These are phyloP conservation scores for Aspergillus tanneri DNA, from an alignment of 2,329 filamentous ascomycete genomes.

Conservation along the genomic window DNA sequence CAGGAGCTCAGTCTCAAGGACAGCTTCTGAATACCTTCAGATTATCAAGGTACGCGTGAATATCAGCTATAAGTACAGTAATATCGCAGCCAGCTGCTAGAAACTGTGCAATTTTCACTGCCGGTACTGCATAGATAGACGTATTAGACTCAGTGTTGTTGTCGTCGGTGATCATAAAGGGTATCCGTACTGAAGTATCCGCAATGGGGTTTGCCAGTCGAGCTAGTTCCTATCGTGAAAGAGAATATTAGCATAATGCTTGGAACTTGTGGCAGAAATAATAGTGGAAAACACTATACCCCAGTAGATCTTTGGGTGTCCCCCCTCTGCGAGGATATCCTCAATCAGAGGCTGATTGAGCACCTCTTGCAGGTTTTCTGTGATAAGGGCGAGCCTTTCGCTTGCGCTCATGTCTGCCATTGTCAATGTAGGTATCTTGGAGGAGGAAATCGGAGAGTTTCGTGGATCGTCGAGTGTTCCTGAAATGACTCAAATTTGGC, in stretches of 20 bases:
- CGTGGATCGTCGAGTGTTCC: too few species aligned
- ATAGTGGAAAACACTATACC: conserved; percentile 18
- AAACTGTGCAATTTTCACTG: conserved; percentile 86
- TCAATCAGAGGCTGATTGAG: conserved; percentile 64
- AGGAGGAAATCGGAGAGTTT: too few species aligned
- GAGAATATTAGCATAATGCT: conserved; percentile 4
- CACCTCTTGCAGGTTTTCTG: conserved; percentile 75
- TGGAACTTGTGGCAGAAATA: conserved; percentile 26
- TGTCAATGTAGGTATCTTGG: too few species aligned
- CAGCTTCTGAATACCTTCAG: conserved; percentile 54
- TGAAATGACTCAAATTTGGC: too few species aligned
- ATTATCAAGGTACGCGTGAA: conserved; percentile 56
- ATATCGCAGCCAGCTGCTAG: conserved; percentile 81
- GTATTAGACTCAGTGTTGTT: conserved; percentile 1
- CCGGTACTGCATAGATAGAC: conserved; percentile 56
- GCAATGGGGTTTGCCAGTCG: conserved; percentile 82
- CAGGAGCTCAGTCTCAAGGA: background rate
- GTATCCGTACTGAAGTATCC: conserved; percentile 65
- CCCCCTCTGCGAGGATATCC: conserved; percentile 28
- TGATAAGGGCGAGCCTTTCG: conserved; percentile 68
- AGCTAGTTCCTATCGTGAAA: conserved; percentile 58
- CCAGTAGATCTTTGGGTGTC: conserved; percentile 36
- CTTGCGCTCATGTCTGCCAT: background rate
- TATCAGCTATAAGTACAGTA: conserved; percentile 68
- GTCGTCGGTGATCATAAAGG: background rate